Percentiles rank a stretch among this genome's conserved stretches.
Evolutionary conservation across 768 basidiomycete species (phyloP).

Genomic region (Russula virescens): DNA sequence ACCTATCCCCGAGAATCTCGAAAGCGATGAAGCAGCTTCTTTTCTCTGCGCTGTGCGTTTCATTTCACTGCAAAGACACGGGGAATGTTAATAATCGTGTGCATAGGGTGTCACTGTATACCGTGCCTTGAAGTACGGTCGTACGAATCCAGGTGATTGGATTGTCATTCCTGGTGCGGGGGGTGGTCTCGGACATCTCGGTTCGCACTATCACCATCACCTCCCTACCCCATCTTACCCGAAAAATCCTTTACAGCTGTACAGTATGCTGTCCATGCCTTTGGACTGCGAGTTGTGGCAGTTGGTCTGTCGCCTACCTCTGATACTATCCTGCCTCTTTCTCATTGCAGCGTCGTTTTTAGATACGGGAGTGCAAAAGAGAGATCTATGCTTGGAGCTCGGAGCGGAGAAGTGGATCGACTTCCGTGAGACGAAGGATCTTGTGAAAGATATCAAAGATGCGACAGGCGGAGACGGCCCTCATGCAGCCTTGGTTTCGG

Average conservation of each 20-base stretch:
- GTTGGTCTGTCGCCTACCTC: constrained; percentile 39
- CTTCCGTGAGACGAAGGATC: constrained; percentile 60
- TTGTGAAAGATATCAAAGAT: constrained; percentile 57
- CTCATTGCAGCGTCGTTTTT: constrained; percentile 2
- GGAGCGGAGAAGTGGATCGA: constrained; percentile 79
- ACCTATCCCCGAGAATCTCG: constrained; percentile 65
- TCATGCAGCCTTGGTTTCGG: constrained; percentile 61
- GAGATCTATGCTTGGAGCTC: constrained; percentile 49
- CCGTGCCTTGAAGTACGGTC: constrained; percentile 72
- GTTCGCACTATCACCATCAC: constrained; percentile 29
- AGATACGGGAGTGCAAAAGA: constrained; percentile 75
- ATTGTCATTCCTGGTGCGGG: constrained; percentile 74
- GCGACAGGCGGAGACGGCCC: constrained; percentile 65
- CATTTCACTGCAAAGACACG: not conserved
- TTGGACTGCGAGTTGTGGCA: constrained; percentile 77
- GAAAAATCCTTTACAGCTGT: constrained; percentile 39
- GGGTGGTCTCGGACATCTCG: constrained; percentile 79
- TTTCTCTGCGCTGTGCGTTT: constrained; percentile 67
- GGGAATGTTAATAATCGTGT: not conserved
- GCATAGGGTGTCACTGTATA: constrained; percentile 78
- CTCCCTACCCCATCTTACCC: not conserved
- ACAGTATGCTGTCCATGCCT: constrained; percentile 66
- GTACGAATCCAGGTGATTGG: constrained; percentile 64
- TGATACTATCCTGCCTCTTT: not conserved
- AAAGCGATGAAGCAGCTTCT: constrained; percentile 63